Percentiles rank a stretch among this genome's conserved stretches.
Evolutionary conservation across 2,329 filamentous ascomycete genomes (phyloP).

Genomic region (Aspergillus sp.): DNA sequence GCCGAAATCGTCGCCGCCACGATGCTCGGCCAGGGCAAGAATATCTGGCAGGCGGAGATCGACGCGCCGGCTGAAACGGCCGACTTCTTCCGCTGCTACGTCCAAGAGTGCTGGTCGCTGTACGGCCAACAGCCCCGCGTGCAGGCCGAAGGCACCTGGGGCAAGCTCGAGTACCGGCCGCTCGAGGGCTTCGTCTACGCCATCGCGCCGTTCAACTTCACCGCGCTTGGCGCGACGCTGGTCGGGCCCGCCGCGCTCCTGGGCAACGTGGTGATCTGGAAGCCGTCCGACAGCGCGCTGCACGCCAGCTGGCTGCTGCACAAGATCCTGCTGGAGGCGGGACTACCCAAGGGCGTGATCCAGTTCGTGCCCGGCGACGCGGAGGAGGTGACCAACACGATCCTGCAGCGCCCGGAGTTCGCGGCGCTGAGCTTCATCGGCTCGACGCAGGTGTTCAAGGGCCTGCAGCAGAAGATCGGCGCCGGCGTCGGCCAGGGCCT

Average conservation of each 20-base stretch:
- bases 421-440: slow-evolving; percentile 91
- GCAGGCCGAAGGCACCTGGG: slow-evolving; percentile 60
- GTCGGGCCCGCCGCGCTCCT: slow-evolving; percentile 80
- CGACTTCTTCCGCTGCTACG: slow-evolving; percentile 88
- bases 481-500: slow-evolving; percentile 74
- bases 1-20: slow-evolving; percentile 95
- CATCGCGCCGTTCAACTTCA: slow-evolving; percentile 94
- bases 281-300: slow-evolving; percentile 82
- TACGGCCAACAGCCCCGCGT: slow-evolving; percentile 78
- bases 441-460: slow-evolving; percentile 84
- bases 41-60: slow-evolving; percentile 98
- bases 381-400: slow-evolving; percentile 73
- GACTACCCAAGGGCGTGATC: slow-evolving; percentile 81
- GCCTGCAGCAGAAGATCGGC: slow-evolving; percentile 82
- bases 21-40: slow-evolving; percentile 96
- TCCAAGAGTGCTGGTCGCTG: slow-evolving; percentile 86
- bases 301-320: slow-evolving; percentile 86
- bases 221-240: slow-evolving; percentile 85
- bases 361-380: slow-evolving; percentile 90
- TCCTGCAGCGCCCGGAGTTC: slow-evolving; percentile 75
- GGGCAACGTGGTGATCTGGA: slow-evolving; percentile 94
- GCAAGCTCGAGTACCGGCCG: slow-evolving; percentile 76
- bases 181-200: slow-evolving; percentile 95
- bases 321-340: slow-evolving; percentile 84
- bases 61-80: slow-evolving; percentile 87